Evolutionary conservation across 1,284 basidiomycete genomes (phyloP).

Genomic region (Trametes polyzona): DNA sequence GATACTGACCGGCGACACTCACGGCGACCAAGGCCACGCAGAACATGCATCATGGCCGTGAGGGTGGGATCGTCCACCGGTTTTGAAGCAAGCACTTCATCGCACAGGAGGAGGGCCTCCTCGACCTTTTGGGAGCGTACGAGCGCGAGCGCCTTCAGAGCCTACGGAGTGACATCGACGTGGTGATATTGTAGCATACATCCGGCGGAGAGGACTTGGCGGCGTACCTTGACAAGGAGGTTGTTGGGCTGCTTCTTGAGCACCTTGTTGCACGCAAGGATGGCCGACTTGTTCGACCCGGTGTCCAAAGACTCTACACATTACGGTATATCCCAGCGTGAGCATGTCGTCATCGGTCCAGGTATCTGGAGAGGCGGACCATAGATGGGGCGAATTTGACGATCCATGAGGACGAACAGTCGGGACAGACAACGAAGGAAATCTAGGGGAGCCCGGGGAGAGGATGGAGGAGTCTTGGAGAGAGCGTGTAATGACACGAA

Average conservation of each 20-base stretch:
- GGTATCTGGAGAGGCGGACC: constrained; percentile 46
- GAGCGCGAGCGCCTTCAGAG: constrained; percentile 83
- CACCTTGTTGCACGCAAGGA: constrained; percentile 82
- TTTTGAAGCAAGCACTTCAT: constrained; percentile 74
- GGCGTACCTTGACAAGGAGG: constrained; percentile 68
- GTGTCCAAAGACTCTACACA: constrained; percentile 78
- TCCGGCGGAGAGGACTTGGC: constrained; percentile 1
- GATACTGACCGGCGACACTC: constrained; percentile 36
- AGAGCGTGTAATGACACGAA: constrained; percentile 24
- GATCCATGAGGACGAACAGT: constrained; percentile 55
- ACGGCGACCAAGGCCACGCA: constrained; percentile 78
- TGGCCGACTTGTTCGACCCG: constrained; percentile 82
- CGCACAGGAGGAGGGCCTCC: constrained; percentile 77
- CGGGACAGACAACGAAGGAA: constrained; percentile 31
- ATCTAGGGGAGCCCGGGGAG: not conserved
- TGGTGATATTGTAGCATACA: not conserved
- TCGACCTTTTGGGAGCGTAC: constrained; percentile 82
- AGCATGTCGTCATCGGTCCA: constrained; percentile 10
- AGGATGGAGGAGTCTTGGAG: constrained; percentile 2
- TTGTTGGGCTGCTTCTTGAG: constrained; percentile 81
- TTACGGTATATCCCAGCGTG: not conserved
- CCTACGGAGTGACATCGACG: constrained; percentile 50
- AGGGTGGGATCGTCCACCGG: constrained; percentile 73
- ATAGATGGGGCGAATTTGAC: constrained; percentile 81
- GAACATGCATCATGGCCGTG: constrained; percentile 79